phyloP scores from a whole-genome alignment of 192 early-diverging fungal genomes.

The Coemansia sp. region DNA sequence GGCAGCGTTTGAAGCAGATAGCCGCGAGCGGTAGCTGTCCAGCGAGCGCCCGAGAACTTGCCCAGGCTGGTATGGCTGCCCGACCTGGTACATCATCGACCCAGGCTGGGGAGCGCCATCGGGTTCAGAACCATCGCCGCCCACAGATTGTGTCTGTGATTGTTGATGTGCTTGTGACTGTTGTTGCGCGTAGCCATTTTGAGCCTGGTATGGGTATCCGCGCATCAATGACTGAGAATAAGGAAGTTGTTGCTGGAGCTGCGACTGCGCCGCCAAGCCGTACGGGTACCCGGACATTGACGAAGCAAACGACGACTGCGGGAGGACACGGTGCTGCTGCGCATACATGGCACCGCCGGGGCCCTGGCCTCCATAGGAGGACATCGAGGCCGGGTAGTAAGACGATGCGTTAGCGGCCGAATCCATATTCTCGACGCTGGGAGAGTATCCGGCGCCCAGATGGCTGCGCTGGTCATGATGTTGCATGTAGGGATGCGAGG shows the following conservation, averaged over 20 bases:
- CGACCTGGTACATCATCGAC: conserved; percentile 41
- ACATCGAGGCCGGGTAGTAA: conserved; percentile 46
- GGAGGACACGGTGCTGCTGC: conserved; percentile 15
- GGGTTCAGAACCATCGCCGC: conserved; percentile 17
- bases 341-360: conserved; percentile 19
- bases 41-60: conserved; percentile 48
- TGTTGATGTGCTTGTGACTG: conserved; percentile 17
- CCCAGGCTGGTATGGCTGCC: conserved; percentile 55
- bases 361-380: conserved; percentile 17
- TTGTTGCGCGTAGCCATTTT: conserved; percentile 31
- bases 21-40: conserved; percentile 43
- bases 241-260: conserved; percentile 20
- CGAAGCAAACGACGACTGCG: conserved; percentile 13
- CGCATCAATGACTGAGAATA: conserved; percentile 44
- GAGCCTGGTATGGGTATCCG: conserved; percentile 35
- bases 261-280: conserved; percentile 25
- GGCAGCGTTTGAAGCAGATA: conserved; percentile 9
- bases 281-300: conserved; percentile 36
- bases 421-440: conserved; percentile 28
- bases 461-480: conserved; percentile 27
- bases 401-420: conserved; percentile 6
- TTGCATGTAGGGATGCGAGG: conserved; percentile 12
- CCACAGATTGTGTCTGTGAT: conserved; percentile 4
- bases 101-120: conserved; percentile 24
- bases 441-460: conserved; percentile 41